Evolutionary conservation across 371 early-diverging fungal species (phyloP).

Genomic region (Furculomyces boomerangus): DNA sequence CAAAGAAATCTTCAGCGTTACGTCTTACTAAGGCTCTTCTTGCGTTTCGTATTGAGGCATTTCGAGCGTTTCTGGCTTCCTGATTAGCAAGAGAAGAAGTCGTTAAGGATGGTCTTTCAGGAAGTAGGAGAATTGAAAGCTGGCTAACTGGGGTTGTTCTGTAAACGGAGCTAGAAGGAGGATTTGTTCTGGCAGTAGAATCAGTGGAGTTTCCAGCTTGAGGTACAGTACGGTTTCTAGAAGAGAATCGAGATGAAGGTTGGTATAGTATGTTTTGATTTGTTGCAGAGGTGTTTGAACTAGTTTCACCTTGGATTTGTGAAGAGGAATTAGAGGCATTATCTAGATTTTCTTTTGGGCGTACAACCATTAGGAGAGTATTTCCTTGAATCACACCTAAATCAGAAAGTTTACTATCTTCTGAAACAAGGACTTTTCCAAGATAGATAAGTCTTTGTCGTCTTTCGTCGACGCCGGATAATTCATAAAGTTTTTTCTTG

Average conservation of each 20-base stretch:
- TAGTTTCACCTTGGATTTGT: too few species aligned
- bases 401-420: conserved; percentile 13
- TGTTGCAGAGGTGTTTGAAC: background rate
- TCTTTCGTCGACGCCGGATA: conserved; percentile 13
- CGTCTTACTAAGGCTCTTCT: background rate
- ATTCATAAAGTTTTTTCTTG: conserved; percentile 11
- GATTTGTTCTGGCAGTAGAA: background rate
- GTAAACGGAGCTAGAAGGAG: background rate
- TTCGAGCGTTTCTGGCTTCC: background rate
- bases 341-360: background rate
- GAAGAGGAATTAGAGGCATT: background rate
- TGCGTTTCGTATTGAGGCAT: background rate
- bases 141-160: background rate
- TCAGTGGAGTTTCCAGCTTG: background rate
- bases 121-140: background rate
- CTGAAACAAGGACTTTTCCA: conserved; percentile 14
- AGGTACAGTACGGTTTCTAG: background rate
- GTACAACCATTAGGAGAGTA: conserved; percentile 16
- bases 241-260: background rate
- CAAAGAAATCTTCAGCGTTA: too few species aligned
- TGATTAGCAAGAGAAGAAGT: background rate
- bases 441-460: conserved; percentile 19
- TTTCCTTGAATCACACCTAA: conserved; percentile 13
- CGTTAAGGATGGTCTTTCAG: background rate
- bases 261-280: background rate